phyloP scores from a whole-genome alignment of 192 early-diverging fungal species.

The Entophlyctis helioformis region DNA sequence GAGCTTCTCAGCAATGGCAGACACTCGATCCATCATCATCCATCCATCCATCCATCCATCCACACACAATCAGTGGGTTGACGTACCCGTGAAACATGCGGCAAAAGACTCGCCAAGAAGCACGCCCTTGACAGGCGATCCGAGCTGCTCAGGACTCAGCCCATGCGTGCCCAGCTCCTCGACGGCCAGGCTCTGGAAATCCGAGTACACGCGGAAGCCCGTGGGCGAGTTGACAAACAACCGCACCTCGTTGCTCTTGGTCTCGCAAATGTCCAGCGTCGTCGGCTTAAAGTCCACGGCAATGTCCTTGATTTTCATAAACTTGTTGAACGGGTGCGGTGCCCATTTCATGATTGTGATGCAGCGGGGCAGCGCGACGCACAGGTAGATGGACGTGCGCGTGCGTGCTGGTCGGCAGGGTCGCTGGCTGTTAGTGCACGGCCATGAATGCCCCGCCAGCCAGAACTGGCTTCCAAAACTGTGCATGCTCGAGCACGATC shows the following conservation, averaged over 20 bases:
- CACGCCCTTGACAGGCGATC: slow-evolving; percentile 20
- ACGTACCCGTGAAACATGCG: slow-evolving; percentile 30
- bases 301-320: slow-evolving; percentile 42
- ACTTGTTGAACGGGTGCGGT: slow-evolving; percentile 41
- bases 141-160: slow-evolving; percentile 16
- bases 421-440: too few species aligned
- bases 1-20: too few species aligned
- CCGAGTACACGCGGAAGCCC: slow-evolving; percentile 27
- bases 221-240: slow-evolving; percentile 17
- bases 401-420: slow-evolving; percentile 13
- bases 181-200: slow-evolving; percentile 21
- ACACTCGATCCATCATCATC: background rate
- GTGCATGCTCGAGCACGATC: too few species aligned
- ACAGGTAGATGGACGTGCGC: slow-evolving; percentile 24
- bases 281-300: slow-evolving; percentile 16
- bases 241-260: slow-evolving; percentile 13
- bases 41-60: too few species aligned
- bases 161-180: slow-evolving; percentile 21
- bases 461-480: too few species aligned
- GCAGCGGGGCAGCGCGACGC: slow-evolving; percentile 23
- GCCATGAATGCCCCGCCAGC: too few species aligned
- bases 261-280: slow-evolving; percentile 26
- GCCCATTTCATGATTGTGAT: slow-evolving; percentile 36
- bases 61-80: background rate
- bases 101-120: slow-evolving; percentile 16